Base-by-base conservation (phyloP, 2,329 filamentous ascomycete genomes). In the Nannizziopsis arthrosporioides region DNA sequence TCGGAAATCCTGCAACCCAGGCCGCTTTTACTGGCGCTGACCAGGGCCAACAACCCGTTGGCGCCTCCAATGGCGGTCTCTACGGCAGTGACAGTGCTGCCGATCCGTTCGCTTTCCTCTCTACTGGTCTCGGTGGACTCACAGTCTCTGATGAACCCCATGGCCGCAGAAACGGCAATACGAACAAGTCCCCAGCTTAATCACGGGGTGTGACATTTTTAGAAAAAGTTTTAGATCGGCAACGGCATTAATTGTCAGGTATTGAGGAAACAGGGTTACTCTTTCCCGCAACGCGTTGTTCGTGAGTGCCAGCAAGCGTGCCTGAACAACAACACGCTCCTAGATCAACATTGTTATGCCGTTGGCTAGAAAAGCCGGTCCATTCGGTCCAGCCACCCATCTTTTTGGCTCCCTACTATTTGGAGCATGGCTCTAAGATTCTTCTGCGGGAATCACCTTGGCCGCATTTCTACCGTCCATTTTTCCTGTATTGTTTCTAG, bases 1-100 rank as follows among this genome's bases (percentile, higher is more conserved):
- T 98, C 61, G 89, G 94, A 63, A 93, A 88, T 72, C 85, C 89
- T 54, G 85, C 87, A 53, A 87, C 90, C 12, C 90, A 96, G 70
- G 88, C 88, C 52, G 90, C 92, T 19, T 98, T 98, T 73, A 85
- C 86, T 63, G 85, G 85, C 36, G 88, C 86, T 35, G 82, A 82
- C 57, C 90, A 92, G 57, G 85, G 85, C 48, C 82, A 83, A 15
- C 81, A 82, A 12, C 85, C 84, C 39, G 82, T 82, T 52, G 85
- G 84, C 36, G 80, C 82, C 31, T 81, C 83, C 37, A 86, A 85
- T 68, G 84, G 82, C 59, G 80, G 79, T 61, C 85, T 83, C 59
- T 83, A 82, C 62, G 63, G 64, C 44, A 67, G 65, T 46, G 73
- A 78, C 39, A 69, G 68, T n/a, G 65, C 71, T 35, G 71, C 68